These are phyloP conservation scores for Acrodontium crateriforme DNA, from an alignment of 2,329 filamentous ascomycete species.

Conservation along the genomic window DNA sequence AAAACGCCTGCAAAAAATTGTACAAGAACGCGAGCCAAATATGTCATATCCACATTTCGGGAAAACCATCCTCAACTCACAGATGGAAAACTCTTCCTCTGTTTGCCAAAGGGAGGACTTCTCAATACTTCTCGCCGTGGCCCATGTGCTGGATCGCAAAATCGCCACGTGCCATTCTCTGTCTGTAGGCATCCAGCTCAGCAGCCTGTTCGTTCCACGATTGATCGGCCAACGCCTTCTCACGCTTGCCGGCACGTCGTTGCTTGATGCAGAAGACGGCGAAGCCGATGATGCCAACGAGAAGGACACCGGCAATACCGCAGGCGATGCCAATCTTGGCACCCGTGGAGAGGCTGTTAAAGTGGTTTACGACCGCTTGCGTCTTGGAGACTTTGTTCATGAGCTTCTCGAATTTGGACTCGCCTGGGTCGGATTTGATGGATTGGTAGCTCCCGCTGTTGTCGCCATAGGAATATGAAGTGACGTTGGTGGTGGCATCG, in stretches of 20 bases:
- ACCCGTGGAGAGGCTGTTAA: slow-evolving; percentile 28
- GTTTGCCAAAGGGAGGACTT: too few relatives aligned
- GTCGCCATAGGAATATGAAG: slow-evolving; percentile 27
- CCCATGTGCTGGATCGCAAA: slow-evolving; percentile 10
- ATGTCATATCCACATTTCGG: too few relatives aligned
- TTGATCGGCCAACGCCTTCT: slow-evolving; percentile 33
- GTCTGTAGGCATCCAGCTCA: slow-evolving; percentile 21
- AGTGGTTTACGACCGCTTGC: slow-evolving; percentile 29
- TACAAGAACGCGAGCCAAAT: too few relatives aligned
- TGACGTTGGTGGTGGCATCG: slow-evolving; percentile 22
- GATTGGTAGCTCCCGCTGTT: slow-evolving; percentile 26
- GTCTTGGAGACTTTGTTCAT: slow-evolving; percentile 28
- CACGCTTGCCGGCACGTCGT: slow-evolving; percentile 35
- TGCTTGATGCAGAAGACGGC: slow-evolving; percentile 37
- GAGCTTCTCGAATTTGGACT: slow-evolving; percentile 16
- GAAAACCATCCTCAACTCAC: too few relatives aligned
- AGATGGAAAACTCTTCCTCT: too few relatives aligned
- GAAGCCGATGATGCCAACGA: slow-evolving; percentile 20
- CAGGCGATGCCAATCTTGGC: slow-evolving; percentile 37
- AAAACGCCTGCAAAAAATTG: too few relatives aligned
- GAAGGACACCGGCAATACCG: slow-evolving; percentile 28
- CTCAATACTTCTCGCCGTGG: slow-evolving; percentile 6
- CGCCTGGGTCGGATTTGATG: slow-evolving; percentile 29
- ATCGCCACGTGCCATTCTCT: slow-evolving; percentile 16
- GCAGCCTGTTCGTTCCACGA: slow-evolving; percentile 29